Conservation (phyloP, 2,329 filamentous ascomycete species). For the Zasmidium angulare region DNA sequence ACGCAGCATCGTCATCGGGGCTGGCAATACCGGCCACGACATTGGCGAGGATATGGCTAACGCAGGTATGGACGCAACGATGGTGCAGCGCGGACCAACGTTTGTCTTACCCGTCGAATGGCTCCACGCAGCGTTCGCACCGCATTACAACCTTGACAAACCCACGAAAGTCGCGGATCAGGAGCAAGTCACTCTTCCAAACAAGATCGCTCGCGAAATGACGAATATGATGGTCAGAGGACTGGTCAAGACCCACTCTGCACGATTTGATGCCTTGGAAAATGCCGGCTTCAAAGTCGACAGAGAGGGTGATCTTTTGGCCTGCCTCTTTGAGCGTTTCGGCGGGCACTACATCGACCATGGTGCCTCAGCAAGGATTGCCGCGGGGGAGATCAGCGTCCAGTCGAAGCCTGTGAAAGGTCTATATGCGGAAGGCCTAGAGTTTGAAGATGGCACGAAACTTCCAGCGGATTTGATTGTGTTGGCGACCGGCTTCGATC, state of each 20-base stretch:
- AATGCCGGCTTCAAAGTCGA: conserved; percentile 45
- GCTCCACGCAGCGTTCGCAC: conserved; percentile 18
- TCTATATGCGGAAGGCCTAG: conserved; percentile 42
- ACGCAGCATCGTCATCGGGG: conserved; percentile 49
- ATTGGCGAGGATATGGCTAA: conserved; percentile 50
- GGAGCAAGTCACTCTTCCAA: conserved; percentile 28
- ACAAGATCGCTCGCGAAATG: conserved; percentile 32
- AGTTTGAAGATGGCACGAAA: conserved; percentile 45
- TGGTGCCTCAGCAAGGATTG: conserved; percentile 44
- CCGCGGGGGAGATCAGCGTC: conserved; percentile 47
- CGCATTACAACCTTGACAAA: conserved; percentile 22
- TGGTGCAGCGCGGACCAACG: conserved; percentile 48
- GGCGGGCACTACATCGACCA: conserved; percentile 53
- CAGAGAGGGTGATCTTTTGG: conserved; percentile 37
- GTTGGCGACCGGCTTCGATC: conserved; percentile 48
- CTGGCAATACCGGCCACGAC: conserved; percentile 52
- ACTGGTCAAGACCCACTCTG: conserved; percentile 35
- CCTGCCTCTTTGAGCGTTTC: conserved; percentile 42
- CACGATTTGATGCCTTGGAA: conserved; percentile 43
- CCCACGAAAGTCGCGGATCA: conserved; percentile 23
- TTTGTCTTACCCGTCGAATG: conserved; percentile 38
- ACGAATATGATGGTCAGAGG: conserved; percentile 31
- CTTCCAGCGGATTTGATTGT: conserved; percentile 49
- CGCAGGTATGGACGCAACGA: conserved; percentile 44
- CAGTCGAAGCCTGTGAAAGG: conserved; percentile 40